Evolutionary conservation across 129 eudicot genomes (phyloP), one percentile per base, ranked within the genome.

Genomic region (Pittosporum tobira): DNA sequence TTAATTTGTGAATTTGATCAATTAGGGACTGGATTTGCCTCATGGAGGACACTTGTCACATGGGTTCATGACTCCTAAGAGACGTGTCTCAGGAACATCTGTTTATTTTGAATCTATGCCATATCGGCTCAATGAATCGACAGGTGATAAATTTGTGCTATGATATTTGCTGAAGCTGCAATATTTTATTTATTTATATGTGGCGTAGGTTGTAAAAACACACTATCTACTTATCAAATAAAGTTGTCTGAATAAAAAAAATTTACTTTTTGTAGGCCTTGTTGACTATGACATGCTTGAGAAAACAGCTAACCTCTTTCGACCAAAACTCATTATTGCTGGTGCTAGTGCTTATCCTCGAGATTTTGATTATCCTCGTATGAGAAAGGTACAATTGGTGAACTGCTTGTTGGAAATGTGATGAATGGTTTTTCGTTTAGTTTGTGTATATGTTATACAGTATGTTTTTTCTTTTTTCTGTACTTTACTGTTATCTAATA

Each of bases 311-410:
- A 83, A 40, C 28, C 81, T 91, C 50, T 91, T 91, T 57, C 87
- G 96, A 8, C 98, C 94, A 57, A 91, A 86, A 66, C 98, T 91
- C 61, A 91, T 91, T 27, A 86, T 91, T 74, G 98, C 95, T 47
- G 98, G 98, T 42, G 98, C 98, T 53, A 91, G 98, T 86, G 98
- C 98, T 72, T 86, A 91, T 70, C 84, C 98, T 34, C 87, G 98
- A 64, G 96, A 91, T 76, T 86, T 91, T 76, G 96, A 91, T 70
- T 86, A 86, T 76, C 90, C 95, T 36, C 90, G 96, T 62, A 78
- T 91, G 82, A 91, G 98, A 79, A 83, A 83, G 94, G 98, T 85
- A 73, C 56, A 36, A 62, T 21, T 68, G 42, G 15, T 27, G 12
- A 28, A 20, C 31, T 34, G 20, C 14, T 19, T 16, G 20, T 64